Evolutionary conservation across 2,329 filamentous ascomycete species (phyloP).

Genomic region (Neofusicoccum umdonicola): DNA sequence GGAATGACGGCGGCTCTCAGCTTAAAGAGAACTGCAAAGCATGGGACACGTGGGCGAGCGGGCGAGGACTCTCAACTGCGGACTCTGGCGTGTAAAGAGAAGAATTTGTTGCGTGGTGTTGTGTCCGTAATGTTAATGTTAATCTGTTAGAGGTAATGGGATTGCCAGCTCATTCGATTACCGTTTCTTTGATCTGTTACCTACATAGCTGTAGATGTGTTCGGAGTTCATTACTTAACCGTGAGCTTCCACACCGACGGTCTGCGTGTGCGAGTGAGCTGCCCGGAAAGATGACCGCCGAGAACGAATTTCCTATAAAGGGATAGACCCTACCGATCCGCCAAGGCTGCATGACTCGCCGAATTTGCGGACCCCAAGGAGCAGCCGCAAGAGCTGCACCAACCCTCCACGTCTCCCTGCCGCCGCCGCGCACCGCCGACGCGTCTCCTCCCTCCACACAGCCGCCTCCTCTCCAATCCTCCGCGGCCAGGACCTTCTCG

Average conservation of each 20-base stretch:
- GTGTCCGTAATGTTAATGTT: background rate
- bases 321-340: background rate
- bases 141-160: background rate
- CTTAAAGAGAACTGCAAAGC: background rate
- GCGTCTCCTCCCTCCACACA: slow-evolving; percentile 26
- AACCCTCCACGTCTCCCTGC: slow-evolving; percentile 18
- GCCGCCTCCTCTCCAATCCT: background rate
- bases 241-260: too few relatives aligned
- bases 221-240: too few relatives aligned
- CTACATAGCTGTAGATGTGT: too few relatives aligned
- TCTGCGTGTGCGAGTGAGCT: background rate
- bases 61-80: background rate
- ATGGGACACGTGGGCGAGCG: background rate
- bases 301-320: background rate
- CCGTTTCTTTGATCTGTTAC: too few relatives aligned
- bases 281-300: background rate
- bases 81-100: slow-evolving; percentile 1
- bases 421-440: slow-evolving; percentile 21
- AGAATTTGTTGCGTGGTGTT: background rate
- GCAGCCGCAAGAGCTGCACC: background rate
- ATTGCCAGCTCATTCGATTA: background rate
- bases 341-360: slow-evolving; percentile 3
- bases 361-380: background rate
- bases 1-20: background rate
- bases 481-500: background rate